These are phyloP conservation scores for Andrographis paniculata DNA, from an alignment of 305 asterid genomes.

Conservation along the genomic window DNA sequence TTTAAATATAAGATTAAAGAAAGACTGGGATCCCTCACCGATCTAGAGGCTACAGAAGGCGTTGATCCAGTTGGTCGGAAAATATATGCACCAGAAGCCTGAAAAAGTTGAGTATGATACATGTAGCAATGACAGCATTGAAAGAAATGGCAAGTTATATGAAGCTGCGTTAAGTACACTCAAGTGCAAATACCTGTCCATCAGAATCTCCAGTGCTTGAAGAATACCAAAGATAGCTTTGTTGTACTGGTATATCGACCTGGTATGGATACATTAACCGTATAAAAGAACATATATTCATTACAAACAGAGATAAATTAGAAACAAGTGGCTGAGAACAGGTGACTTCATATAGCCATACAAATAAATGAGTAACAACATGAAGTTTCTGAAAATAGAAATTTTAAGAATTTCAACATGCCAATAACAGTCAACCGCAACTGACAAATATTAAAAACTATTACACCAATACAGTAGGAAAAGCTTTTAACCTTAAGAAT, in stretches of 20 bases:
- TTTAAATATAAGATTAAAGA: background rate
- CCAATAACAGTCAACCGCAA: too few relatives aligned
- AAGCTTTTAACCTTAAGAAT: too few relatives aligned
- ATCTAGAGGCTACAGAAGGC: slow-evolving; percentile 52
- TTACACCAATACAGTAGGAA: too few relatives aligned
- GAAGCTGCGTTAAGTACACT: background rate
- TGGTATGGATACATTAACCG: slow-evolving; percentile 21
- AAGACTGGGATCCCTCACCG: slow-evolving; percentile 34
- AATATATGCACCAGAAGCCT: slow-evolving; percentile 83
- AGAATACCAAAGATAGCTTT: slow-evolving; percentile 71
- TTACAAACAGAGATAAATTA: too few relatives aligned
- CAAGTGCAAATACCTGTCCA: slow-evolving; percentile 32
- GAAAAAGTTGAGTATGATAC: slow-evolving; percentile 18
- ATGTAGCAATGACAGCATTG: slow-evolving; percentile 9
- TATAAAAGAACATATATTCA: background rate
- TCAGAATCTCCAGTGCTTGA: slow-evolving; percentile 52
- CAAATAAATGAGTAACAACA: too few relatives aligned
- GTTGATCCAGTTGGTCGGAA: slow-evolving; percentile 64
- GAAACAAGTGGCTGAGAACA: too few relatives aligned
- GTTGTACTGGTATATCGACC: slow-evolving; percentile 74
- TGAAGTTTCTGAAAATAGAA: too few relatives aligned
- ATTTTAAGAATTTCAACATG: too few relatives aligned
- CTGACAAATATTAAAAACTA: too few relatives aligned
- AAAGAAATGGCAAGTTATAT: background rate
- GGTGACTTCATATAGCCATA: too few relatives aligned